A percentile compares a stretch with the other conserved stretches of the same genome.
Conservation (phyloP, 2,329 filamentous ascomycete species). For the Paecilomyces fulvus region DNA sequence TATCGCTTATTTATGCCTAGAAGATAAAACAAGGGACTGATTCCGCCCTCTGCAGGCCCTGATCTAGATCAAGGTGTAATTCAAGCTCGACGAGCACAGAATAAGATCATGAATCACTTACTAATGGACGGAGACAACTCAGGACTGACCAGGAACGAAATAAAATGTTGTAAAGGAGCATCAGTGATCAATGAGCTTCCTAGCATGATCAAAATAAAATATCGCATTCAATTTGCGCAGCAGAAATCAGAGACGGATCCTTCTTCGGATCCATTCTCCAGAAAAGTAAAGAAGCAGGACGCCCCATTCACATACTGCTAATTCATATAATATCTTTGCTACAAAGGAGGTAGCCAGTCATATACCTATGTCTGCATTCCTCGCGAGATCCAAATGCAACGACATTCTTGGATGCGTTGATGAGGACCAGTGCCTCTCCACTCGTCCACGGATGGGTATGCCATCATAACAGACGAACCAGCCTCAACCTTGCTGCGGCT, state of each 20-base stretch:
- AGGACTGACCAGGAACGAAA: too few relatives aligned
- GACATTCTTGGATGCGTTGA: constrained; percentile 21
- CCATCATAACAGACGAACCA: constrained; percentile 28
- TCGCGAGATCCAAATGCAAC: constrained; percentile 18
- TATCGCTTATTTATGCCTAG: too few relatives aligned
- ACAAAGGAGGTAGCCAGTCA: constrained; percentile 23
- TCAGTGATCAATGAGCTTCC: too few relatives aligned
- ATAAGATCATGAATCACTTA: too few relatives aligned
- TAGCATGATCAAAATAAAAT: too few relatives aligned
- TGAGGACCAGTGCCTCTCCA: constrained; percentile 26
- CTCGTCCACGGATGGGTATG: constrained; percentile 22
- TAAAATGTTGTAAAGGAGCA: too few relatives aligned
- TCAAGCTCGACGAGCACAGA: too few relatives aligned
- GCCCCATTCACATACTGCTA: constrained; percentile 27
- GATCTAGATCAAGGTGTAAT: too few relatives aligned
- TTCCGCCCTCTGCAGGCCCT: too few relatives aligned
- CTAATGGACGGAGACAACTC: too few relatives aligned
- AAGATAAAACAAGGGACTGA: too few relatives aligned
- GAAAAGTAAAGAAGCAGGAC: constrained; percentile 22
- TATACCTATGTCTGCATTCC: constrained; percentile 17
- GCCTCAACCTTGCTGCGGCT: constrained; percentile 17
- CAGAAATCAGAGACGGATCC: neutral
- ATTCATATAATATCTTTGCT: constrained; percentile 27
- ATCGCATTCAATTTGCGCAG: too few relatives aligned
- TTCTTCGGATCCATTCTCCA: constrained; percentile 15